These are phyloP conservation scores for Phaeophleospora eucalypticola DNA, from an alignment of 2,329 filamentous ascomycete species.

Conservation along the genomic window DNA sequence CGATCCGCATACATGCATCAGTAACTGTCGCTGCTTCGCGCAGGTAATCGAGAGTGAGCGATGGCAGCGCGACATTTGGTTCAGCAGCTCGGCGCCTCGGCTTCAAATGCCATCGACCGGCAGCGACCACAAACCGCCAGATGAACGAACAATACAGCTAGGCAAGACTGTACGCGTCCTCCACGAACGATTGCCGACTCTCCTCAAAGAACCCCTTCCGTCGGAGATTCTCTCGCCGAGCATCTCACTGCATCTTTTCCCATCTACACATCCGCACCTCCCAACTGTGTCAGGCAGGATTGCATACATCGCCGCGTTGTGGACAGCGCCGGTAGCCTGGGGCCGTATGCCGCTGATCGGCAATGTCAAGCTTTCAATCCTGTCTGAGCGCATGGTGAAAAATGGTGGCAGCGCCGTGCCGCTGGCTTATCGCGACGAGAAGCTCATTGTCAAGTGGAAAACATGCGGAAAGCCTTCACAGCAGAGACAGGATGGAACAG, in stretches of 20 bases:
- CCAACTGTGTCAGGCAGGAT: constrained; percentile 88
- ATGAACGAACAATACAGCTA: constrained; percentile 58
- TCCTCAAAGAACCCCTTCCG: constrained; percentile 58
- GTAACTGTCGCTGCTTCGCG: constrained; percentile 29
- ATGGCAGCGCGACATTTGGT: constrained; percentile 39
- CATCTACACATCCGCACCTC: constrained; percentile 77
- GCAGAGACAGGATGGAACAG: constrained; percentile 40
- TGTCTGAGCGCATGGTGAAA: constrained; percentile 79
- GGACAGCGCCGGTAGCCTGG: constrained; percentile 96
- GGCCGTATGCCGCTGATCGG: constrained; percentile 85
- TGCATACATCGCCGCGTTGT: constrained; percentile 86
- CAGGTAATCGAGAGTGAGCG: constrained; percentile 28
- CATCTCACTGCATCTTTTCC: constrained; percentile 61
- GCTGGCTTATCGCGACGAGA: constrained; percentile 56
- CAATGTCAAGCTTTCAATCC: constrained; percentile 80
- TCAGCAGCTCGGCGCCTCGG: constrained; percentile 39
- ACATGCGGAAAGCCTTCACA: constrained; percentile 56
- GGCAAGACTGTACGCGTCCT: constrained; percentile 59
- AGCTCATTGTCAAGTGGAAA: constrained; percentile 87
- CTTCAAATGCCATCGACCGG: constrained; percentile 8
- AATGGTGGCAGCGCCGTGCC: constrained; percentile 45
- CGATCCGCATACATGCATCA: constrained; percentile 21
- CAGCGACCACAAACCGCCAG: constrained; percentile 44
- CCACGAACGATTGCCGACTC: constrained; percentile 59
- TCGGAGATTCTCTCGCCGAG: constrained; percentile 59